These are phyloP conservation scores for Pythium brassicae DNA, from an alignment of 352 stramenopile genomes.

Conservation along the genomic window DNA sequence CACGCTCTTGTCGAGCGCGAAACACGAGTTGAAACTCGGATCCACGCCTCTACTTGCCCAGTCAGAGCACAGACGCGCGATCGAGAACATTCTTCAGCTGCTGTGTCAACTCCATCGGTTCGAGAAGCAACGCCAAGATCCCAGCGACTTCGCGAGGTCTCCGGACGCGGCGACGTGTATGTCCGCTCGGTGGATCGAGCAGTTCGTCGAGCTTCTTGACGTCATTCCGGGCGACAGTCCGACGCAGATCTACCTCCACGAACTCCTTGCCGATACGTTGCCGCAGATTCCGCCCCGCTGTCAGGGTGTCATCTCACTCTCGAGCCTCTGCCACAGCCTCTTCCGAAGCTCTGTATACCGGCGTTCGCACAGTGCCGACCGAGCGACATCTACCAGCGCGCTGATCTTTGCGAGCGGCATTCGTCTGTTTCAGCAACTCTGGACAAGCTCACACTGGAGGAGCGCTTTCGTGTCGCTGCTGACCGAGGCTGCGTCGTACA, in stretches of 20 bases:
- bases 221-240: constrained; percentile 11
- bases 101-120: constrained; percentile 23
- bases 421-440: background rate
- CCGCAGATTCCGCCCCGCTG: constrained; percentile 6
- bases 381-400: background rate
- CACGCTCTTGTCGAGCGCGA: constrained; percentile 20
- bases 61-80: constrained; percentile 30
- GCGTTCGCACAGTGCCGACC: background rate
- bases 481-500: background rate
- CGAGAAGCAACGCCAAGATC: too few species aligned
- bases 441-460: background rate
- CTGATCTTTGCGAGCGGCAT: background rate
- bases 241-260: constrained; percentile 24
- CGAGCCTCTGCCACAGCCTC: background rate
- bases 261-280: constrained; percentile 27
- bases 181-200: constrained; percentile 26
- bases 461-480: background rate
- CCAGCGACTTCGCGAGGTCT: background rate
- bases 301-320: constrained; percentile 6
- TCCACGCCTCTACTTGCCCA: constrained; percentile 1
- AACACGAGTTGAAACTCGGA: constrained; percentile 10
- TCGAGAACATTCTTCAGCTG: constrained; percentile 26
- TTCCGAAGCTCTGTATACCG: background rate
- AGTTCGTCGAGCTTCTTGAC: constrained; percentile 21
- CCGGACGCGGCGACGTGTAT: background rate